Evolutionary conservation across 164 flowering plant species (phyloP), one percentile per base, ranked within the genome.

Genomic region (Nelumbo lutea): DNA sequence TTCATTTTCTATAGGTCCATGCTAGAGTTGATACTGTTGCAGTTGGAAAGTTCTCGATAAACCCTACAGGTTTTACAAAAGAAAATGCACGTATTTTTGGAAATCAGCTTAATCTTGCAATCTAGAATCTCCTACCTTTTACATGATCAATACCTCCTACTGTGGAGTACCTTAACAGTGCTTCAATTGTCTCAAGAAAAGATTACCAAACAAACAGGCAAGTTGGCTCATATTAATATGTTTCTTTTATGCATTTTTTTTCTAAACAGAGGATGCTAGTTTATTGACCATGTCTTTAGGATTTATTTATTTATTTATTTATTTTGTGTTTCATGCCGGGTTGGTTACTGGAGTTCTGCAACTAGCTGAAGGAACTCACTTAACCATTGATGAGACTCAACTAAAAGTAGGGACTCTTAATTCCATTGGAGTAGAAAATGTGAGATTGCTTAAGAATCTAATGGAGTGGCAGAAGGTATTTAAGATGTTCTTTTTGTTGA

Each of bases 21-120:
- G 77, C 85, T 45, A 84, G 98, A 73, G 82, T 80, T 47, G 96
- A 87, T 14, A 45, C 80, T 68, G 69, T 83, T 72, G 92, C 94
- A 44, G 86, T 95, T 13, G 99, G 99, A 69, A 95, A 89, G 82
- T 82, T 95, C 55, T 89, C 99, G 3, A 72, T 92, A 48, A 92
- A 95, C 75, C 89, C 92, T 11, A 83, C 90, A 9, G 74, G 86
- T 71, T 80, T 95, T 42, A 86, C 15, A 80, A 84, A 78, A 66
- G 98, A 92, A 77, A 88, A 77, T 67, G 74, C 77, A 39, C 79
- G 89, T 42, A 68, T 89, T 2, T 92, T 90, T 75, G 84, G 93
- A 14, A 79, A 71, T 77, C 79, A 64, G 64, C 83, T 95, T 64
- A 73, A 68, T 40, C 61, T 65, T 67, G 78, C 82, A 52, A 41